Conservation (phyloP, 2,329 filamentous ascomycete genomes). For the Piedraia hortae region DNA sequence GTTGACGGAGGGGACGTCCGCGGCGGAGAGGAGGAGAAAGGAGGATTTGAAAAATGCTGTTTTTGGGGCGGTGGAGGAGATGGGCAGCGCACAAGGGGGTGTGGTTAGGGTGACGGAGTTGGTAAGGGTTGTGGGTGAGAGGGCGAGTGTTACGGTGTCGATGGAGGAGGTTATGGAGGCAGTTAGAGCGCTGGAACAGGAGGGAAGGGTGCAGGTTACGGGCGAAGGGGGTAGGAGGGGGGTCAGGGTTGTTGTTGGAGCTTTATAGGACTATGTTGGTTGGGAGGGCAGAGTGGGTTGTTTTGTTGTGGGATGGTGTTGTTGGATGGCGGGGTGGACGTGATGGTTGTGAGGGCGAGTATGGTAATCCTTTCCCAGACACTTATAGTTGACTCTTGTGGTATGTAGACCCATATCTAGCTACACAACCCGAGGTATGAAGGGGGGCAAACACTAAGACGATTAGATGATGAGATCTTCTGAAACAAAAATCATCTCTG, state of each 20-base stretch:
- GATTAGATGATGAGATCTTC: too few species aligned
- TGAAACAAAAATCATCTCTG: too few species aligned
- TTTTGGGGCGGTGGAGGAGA: conserved; percentile 49
- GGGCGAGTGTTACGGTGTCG: conserved; percentile 41
- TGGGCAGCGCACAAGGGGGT: conserved; percentile 31
- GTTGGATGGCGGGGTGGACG: too few species aligned
- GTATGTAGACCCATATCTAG: too few species aligned
- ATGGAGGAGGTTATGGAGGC: conserved; percentile 58
- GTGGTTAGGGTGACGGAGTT: conserved; percentile 57
- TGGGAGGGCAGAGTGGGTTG: background rate
- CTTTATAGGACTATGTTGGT: conserved; percentile 4
- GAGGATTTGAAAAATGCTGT: conserved; percentile 65
- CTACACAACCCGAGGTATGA: too few species aligned
- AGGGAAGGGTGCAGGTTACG: conserved; percentile 51
- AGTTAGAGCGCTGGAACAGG: conserved; percentile 52
- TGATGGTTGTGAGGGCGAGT: too few species aligned
- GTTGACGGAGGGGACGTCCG: conserved; percentile 76
- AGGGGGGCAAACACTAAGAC: too few species aligned
- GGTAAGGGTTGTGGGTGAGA: conserved; percentile 41
- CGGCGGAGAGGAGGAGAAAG: conserved; percentile 57
- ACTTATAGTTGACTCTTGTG: too few species aligned
- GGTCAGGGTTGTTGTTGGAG: conserved; percentile 45
- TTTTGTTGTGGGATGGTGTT: too few species aligned
- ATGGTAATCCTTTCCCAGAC: too few species aligned
- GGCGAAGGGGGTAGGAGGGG: conserved; percentile 66